Conservation (phyloP, 1,139 yeast species). For the Ogataea hybrid region DNA sequence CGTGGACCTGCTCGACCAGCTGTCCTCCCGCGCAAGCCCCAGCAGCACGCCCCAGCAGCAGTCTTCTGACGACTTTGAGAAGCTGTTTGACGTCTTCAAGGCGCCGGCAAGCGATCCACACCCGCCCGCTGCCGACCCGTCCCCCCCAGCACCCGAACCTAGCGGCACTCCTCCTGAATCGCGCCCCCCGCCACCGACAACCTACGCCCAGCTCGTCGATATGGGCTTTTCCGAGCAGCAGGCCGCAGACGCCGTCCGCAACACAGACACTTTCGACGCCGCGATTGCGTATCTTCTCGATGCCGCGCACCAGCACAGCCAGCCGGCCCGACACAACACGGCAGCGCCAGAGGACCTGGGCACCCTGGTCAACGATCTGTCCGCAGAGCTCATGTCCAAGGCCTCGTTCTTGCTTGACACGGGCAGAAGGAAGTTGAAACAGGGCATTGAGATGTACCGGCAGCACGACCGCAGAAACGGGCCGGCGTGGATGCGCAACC, state of each 20-base stretch:
- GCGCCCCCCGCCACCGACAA: background rate
- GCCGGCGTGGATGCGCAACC: constrained; percentile 82
- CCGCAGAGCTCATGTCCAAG: constrained; percentile 58
- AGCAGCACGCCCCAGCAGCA: constrained; percentile 1
- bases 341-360: constrained; percentile 35
- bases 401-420: constrained; percentile 62
- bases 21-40: constrained; percentile 14
- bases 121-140: constrained; percentile 1
- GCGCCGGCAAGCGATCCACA: background rate
- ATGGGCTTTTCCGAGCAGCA: constrained; percentile 73
- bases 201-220: constrained; percentile 70
- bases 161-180: background rate
- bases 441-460: constrained; percentile 64
- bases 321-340: constrained; percentile 10
- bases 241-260: constrained; percentile 58
- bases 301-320: constrained; percentile 44
- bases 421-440: constrained; percentile 60
- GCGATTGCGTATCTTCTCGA: constrained; percentile 72
- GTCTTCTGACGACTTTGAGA: constrained; percentile 16
- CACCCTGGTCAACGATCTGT: constrained; percentile 56
- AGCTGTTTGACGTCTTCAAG: constrained; percentile 34
- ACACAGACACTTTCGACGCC: constrained; percentile 49
- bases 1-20: constrained; percentile 29
- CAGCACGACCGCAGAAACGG: constrained; percentile 40
- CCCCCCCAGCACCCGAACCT: background rate